These are phyloP conservation scores for Xylaria telfairii DNA, from an alignment of 495 filamentous ascomycete species.

Conservation along the genomic window DNA sequence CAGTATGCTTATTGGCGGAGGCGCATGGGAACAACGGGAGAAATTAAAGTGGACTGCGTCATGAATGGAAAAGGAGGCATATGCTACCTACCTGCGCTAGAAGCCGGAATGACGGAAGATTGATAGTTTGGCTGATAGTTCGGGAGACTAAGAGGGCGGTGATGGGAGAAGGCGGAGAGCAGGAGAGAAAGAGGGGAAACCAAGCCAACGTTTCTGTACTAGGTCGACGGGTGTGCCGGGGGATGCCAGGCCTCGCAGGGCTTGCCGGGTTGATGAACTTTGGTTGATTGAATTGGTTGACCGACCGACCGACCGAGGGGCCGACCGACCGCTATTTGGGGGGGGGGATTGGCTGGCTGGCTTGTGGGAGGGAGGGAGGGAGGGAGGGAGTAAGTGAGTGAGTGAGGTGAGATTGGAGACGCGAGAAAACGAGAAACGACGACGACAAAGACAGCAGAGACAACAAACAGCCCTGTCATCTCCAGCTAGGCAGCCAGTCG, in stretches of 20 bases:
- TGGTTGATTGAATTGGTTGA: slow-evolving; percentile 4
- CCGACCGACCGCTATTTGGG: slow-evolving; percentile 21
- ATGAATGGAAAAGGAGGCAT: slow-evolving; percentile 24
- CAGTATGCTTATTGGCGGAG: slow-evolving; percentile 11
- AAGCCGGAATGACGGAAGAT: slow-evolving; percentile 10
- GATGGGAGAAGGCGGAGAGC: slow-evolving; percentile 10
- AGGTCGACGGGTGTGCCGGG: not conserved
- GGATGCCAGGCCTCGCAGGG: not conserved
- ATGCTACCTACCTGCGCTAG: slow-evolving; percentile 16
- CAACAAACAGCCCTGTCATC: no score
- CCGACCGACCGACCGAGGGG: slow-evolving; percentile 15
- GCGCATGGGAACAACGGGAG: not conserved
- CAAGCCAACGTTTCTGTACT: slow-evolving; percentile 17
- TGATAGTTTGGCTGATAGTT: slow-evolving; percentile 14
- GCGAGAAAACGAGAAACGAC: not conserved
- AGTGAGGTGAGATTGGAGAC: slow-evolving; percentile 2
- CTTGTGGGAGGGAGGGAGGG: no score
- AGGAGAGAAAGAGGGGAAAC: slow-evolving; percentile 15
- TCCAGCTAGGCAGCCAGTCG: not conserved
- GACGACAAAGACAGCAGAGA: no score
- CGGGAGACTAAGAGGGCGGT: not conserved
- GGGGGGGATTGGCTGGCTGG: not conserved
- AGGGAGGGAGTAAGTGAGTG: slow-evolving; percentile 10
- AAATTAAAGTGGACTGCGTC: slow-evolving; percentile 18
- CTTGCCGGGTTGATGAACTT: slow-evolving; percentile 7